Evolutionary conservation across 176 grass and related monocot species (phyloP), one percentile per base, ranked within the genome.

Genomic region (Olyra latifolia): DNA sequence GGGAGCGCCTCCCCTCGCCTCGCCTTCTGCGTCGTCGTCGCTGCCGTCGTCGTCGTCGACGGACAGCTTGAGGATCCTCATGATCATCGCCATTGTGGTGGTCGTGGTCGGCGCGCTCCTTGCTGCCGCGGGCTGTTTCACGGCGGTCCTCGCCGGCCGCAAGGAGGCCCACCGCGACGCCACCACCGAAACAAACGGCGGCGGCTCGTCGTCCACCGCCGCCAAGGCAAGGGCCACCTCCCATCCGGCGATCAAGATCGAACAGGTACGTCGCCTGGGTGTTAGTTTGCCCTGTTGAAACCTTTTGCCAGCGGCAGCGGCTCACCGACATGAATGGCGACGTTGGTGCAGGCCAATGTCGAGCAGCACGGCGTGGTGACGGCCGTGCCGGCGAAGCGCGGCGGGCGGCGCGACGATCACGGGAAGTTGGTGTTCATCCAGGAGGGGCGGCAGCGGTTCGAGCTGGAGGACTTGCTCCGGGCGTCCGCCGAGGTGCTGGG

Each of bases 401-500:
- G 77, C n/a, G 75, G 76, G 12, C 77, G 74, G 23, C 75, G 79
- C 6, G 90, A 95, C 17, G 88, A 88, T 1, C 72, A 87, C 28
- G 83, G 77, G 16, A 70, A 76, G 76, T 71, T 99, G 72, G 69
- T 83, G 45, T 95, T 99, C 85, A 11, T 99, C 13, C 69, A 72
- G 78, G 96, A 95, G 40, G 72, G 39, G 8, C 61, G 78, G 11
- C 27, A 58, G 41, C 82, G 79, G 79, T 99, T 99, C 55, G 90
- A 84, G 66, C 81, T 99, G n/a, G 88, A 95, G 61, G 96, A 99
- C 83, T 63, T 99, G 61, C 82, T 99, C 24, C 81, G 88, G 66
- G 81, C 96, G 1, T 93, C 92, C 0, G 93, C 96, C 3, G 96
- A 99, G 79, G 88, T 95, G 71, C 77, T 99, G 4, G 93, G 93